Evolutionary conservation across 768 basidiomycete species (phyloP).

Genomic region (Kwoniella mangroviensis): DNA sequence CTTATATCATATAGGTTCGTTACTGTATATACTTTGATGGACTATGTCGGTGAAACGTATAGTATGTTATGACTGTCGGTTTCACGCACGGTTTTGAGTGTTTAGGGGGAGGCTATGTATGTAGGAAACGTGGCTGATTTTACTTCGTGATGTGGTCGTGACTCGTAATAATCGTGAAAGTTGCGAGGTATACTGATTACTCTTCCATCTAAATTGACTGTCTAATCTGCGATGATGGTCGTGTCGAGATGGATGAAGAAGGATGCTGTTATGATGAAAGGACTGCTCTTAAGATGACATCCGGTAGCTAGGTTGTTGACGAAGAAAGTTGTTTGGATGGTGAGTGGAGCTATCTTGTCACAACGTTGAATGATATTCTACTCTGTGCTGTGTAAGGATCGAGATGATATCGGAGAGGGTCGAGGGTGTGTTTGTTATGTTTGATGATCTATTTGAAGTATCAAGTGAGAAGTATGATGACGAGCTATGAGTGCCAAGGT

Average conservation of each 20-base stretch:
- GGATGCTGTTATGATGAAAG: background rate
- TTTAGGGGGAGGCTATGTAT: background rate
- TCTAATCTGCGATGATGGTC: background rate
- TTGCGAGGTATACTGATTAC: background rate
- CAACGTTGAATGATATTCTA: slow-evolving; percentile 35
- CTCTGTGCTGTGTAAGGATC: slow-evolving; percentile 8
- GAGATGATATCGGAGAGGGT: background rate
- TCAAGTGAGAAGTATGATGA: background rate
- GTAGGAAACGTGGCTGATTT: slow-evolving; percentile 14
- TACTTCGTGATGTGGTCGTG: slow-evolving; percentile 13
- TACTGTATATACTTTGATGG: background rate
- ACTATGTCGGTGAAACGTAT: slow-evolving; percentile 3
- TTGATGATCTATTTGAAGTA: background rate
- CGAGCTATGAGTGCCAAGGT: background rate
- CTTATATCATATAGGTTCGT: slow-evolving; percentile 18
- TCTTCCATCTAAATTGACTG: background rate
- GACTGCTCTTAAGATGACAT: background rate
- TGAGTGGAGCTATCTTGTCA: slow-evolving; percentile 12
- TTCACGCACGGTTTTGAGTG: slow-evolving; percentile 9
- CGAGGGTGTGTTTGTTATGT: slow-evolving; percentile 4
- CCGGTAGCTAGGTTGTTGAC: background rate
- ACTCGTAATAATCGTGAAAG: slow-evolving; percentile 1
- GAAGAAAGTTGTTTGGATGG: background rate
- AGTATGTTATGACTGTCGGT: background rate
- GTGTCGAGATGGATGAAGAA: background rate